Conservation (phyloP, 1,284 basidiomycete species). For the Naganishia sp. region DNA sequence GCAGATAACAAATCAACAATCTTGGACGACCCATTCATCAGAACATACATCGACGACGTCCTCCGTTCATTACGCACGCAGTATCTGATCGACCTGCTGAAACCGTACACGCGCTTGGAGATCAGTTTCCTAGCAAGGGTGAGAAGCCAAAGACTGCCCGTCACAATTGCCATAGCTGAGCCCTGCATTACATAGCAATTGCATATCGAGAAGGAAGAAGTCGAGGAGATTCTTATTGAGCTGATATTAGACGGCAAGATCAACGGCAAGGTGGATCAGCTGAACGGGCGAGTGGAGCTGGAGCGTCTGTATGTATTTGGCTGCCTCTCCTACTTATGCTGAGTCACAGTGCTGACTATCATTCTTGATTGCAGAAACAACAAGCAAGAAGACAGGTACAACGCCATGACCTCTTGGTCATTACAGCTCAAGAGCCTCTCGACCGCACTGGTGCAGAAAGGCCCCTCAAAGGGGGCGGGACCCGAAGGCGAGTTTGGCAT, state of each 20-base stretch:
- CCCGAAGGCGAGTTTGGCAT: constrained; percentile 16
- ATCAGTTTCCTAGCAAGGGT: constrained; percentile 87
- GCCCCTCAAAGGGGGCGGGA: constrained; percentile 6
- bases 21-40: constrained; percentile 92
- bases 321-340: neutral
- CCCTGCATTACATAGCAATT: constrained; percentile 67
- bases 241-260: constrained; percentile 94
- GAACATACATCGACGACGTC: constrained; percentile 90
- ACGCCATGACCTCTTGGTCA: constrained; percentile 34
- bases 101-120: constrained; percentile 91
- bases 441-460: constrained; percentile 29
- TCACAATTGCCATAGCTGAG: neutral
- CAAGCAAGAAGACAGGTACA: constrained; percentile 32
- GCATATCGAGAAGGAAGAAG: constrained; percentile 80
- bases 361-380: constrained; percentile 18
- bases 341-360: constrained; percentile 15
- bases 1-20: constrained; percentile 89
- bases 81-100: constrained; percentile 96
- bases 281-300: constrained; percentile 84
- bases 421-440: constrained; percentile 23
- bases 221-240: constrained; percentile 88
- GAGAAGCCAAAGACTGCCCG: constrained; percentile 32
- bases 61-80: constrained; percentile 88
- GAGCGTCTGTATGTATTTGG: constrained; percentile 55
- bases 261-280: constrained; percentile 92